A percentile compares a stretch with the other conserved stretches of the same genome.
Evolutionary conservation across 2,329 filamentous ascomycete species (phyloP).

Genomic region (Fusarium nisikadoi): DNA sequence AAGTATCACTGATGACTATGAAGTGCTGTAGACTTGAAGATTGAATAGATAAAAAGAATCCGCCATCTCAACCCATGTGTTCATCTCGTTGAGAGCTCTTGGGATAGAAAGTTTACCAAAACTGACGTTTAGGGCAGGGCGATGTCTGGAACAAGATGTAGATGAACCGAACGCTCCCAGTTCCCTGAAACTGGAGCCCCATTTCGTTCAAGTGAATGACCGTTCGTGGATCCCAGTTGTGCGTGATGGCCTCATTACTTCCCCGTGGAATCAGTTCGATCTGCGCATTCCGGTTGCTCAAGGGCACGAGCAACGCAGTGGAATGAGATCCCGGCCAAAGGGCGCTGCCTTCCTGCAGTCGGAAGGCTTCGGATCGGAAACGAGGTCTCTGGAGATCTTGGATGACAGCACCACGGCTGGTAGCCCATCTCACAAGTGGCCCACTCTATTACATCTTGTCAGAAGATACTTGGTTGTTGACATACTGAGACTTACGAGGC

Average conservation of each 20-base stretch:
- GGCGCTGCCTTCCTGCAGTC: slow-evolving; percentile 21
- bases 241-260: not conserved
- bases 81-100: not conserved
- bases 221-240: slow-evolving; percentile 27
- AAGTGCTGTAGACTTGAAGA: not conserved
- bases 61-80: not conserved
- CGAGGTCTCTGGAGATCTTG: slow-evolving; percentile 18
- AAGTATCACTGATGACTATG: not conserved
- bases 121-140: not conserved
- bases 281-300: slow-evolving; percentile 10
- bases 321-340: slow-evolving; percentile 22
- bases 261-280: slow-evolving; percentile 30
- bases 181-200: slow-evolving; percentile 24
- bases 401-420: slow-evolving; percentile 13
- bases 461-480: not conserved
- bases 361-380: slow-evolving; percentile 33
- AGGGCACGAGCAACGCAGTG: slow-evolving; percentile 26
- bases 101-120: not conserved
- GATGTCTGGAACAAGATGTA: slow-evolving; percentile 31
- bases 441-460: slow-evolving; percentile 1
- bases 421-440: slow-evolving; percentile 13
- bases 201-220: slow-evolving; percentile 34
- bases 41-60: not conserved
- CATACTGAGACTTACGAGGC: slow-evolving; percentile 16
- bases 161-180: slow-evolving; percentile 35